Conservation (phyloP, 139 green algal genomes). For the Coccomyxa sp. region DNA sequence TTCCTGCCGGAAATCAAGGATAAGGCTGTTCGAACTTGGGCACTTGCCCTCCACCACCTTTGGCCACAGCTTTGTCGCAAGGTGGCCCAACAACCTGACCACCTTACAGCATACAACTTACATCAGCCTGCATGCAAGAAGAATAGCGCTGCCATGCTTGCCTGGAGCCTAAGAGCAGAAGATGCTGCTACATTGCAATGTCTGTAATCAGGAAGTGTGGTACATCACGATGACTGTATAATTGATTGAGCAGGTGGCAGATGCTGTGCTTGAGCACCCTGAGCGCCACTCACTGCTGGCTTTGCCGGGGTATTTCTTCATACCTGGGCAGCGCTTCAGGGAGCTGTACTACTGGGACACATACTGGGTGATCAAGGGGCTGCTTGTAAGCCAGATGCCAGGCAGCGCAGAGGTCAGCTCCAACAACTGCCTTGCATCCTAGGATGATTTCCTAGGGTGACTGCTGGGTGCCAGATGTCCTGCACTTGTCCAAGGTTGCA, state of each 20-base stretch:
- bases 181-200: neutral
- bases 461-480: too few relatives aligned
- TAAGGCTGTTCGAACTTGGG: slow-evolving; percentile 16
- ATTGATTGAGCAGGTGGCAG: slow-evolving; percentile 19
- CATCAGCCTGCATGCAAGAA: neutral
- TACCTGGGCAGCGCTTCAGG: slow-evolving; percentile 79
- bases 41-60: slow-evolving; percentile 25
- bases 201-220: neutral
- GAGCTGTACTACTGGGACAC: slow-evolving; percentile 65
- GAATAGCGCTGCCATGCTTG: neutral
- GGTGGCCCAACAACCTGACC: neutral
- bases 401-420: slow-evolving; percentile 37
- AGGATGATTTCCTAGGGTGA: neutral
- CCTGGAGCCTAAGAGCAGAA: neutral
- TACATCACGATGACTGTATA: neutral
- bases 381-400: slow-evolving; percentile 72
- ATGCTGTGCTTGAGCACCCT: slow-evolving; percentile 3
- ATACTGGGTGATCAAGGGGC: slow-evolving; percentile 77
- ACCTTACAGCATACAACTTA: neutral
- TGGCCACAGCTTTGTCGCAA: slow-evolving; percentile 40
- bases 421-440: slow-evolving; percentile 1
- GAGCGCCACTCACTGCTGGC: slow-evolving; percentile 64
- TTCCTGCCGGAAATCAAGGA: slow-evolving; percentile 29
- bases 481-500: too few relatives aligned
- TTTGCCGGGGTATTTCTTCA: slow-evolving; percentile 64